phyloP scores from a whole-genome alignment of 2,329 filamentous ascomycete genomes.

The Alternaria consortialis region DNA sequence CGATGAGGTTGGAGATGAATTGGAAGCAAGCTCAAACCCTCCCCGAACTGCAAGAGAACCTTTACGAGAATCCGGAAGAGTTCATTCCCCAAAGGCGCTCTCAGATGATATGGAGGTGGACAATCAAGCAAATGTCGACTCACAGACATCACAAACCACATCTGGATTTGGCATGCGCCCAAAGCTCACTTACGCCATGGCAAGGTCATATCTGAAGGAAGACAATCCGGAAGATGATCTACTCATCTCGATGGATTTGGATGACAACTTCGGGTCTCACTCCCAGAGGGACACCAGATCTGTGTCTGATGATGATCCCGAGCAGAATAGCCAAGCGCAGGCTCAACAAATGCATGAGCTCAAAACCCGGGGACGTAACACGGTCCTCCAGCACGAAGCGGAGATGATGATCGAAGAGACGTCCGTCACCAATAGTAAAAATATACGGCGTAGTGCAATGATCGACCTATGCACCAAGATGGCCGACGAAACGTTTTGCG shows the following conservation, averaged over 20 bases:
- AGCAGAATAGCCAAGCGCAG: constrained; percentile 55
- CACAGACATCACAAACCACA: constrained; percentile 39
- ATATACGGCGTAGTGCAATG: constrained; percentile 61
- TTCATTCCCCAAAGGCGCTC: neutral
- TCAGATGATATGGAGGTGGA: constrained; percentile 35
- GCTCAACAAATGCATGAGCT: constrained; percentile 66
- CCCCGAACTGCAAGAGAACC: neutral
- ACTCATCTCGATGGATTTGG: constrained; percentile 47
- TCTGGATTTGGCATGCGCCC: constrained; percentile 40
- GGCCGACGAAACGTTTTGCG: constrained; percentile 67
- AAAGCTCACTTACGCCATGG: constrained; percentile 67
- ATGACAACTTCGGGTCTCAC: constrained; percentile 34
- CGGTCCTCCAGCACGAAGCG: constrained; percentile 64
- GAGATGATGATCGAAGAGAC: constrained; percentile 68
- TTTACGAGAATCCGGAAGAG: neutral
- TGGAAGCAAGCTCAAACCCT: neutral
- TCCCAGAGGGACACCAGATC: constrained; percentile 25
- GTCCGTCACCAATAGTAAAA: constrained; percentile 54
- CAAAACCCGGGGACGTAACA: constrained; percentile 65
- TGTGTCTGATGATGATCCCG: constrained; percentile 56
- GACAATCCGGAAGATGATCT: constrained; percentile 53
- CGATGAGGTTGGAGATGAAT: constrained; percentile 34
- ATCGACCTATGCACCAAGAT: constrained; percentile 65
- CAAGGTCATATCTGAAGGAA: constrained; percentile 68
- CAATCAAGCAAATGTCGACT: constrained; percentile 24